Evolutionary conservation across 345 rosid species (phyloP).

Genomic region (Camelina neglecta): DNA sequence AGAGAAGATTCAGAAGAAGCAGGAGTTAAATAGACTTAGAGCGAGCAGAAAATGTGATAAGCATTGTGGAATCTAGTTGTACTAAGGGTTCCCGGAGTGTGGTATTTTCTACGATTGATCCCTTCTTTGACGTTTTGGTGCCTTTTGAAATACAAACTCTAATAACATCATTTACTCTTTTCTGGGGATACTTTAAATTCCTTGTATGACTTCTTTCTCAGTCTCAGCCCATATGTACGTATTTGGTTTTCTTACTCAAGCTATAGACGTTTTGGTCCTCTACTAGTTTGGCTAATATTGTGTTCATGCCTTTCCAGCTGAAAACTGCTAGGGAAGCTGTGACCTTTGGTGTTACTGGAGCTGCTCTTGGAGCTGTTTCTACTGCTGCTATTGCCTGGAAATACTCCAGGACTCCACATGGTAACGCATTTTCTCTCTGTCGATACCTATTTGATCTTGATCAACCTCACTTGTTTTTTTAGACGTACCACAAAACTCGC

Average conservation of each 20-base stretch:
- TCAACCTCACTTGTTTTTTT: background rate
- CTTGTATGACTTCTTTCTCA: too few species aligned
- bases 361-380: slow-evolving; percentile 74
- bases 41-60: background rate
- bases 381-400: slow-evolving; percentile 90
- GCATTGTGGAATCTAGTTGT: background rate
- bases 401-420: slow-evolving; percentile 85
- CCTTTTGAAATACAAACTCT: too few species aligned
- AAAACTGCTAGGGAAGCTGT: slow-evolving; percentile 83
- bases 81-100: background rate
- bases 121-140: background rate
- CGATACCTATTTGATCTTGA: background rate
- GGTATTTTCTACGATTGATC: background rate
- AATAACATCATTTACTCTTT: background rate
- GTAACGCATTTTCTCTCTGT: slow-evolving; percentile 42
- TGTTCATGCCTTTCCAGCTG: slow-evolving; percentile 54
- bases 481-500: background rate
- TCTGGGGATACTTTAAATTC: background rate
- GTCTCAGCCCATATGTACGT: background rate
- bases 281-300: slow-evolving; percentile 3
- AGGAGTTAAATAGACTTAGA: background rate
- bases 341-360: slow-evolving; percentile 57
- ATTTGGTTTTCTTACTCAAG: background rate
- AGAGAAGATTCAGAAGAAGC: background rate
- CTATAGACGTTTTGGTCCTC: background rate